phyloP scores from a whole-genome alignment of 1,139 yeast species.

The Magnusiomyces suaveolens region DNA sequence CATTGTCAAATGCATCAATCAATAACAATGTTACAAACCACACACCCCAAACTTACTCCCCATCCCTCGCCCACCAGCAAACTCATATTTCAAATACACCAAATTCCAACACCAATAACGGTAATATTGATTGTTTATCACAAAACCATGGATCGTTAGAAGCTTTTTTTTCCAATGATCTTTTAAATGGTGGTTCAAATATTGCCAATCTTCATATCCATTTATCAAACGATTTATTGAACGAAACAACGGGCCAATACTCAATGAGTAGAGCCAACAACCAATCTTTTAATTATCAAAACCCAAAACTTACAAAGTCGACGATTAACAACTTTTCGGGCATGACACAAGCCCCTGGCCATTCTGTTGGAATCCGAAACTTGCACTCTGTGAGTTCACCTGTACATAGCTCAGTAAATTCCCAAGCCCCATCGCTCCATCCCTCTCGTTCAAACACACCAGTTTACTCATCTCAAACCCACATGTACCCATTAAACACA shows the following conservation, averaged over 20 bases:
- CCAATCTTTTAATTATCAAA: not conserved
- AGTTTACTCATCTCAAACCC: not conserved
- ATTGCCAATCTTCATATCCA: not conserved
- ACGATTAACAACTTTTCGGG: too few species aligned
- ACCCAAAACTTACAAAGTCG: not conserved
- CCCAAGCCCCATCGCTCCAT: constrained; percentile 2
- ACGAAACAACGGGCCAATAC: not conserved
- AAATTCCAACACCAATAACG: not conserved
- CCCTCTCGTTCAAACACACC: constrained; percentile 4
- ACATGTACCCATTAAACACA: not conserved
- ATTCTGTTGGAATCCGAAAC: not conserved
- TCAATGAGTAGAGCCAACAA: not conserved
- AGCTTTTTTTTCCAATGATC: not conserved
- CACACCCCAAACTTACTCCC: not conserved
- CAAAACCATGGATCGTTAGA: not conserved
- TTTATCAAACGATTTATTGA: not conserved
- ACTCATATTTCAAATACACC: not conserved
- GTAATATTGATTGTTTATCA: not conserved
- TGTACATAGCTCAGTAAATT: not conserved
- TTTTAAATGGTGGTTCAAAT: not conserved
- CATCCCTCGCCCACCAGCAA: constrained; percentile 5
- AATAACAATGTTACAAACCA: not conserved
- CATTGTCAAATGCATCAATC: constrained; percentile 1
- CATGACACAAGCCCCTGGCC: too few species aligned
- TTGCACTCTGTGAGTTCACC: not conserved